Percentiles rank a stretch among this genome's conserved stretches.
Conservation (phyloP, 352 stramenopile genomes). For the Phytopythium kandeliae region DNA sequence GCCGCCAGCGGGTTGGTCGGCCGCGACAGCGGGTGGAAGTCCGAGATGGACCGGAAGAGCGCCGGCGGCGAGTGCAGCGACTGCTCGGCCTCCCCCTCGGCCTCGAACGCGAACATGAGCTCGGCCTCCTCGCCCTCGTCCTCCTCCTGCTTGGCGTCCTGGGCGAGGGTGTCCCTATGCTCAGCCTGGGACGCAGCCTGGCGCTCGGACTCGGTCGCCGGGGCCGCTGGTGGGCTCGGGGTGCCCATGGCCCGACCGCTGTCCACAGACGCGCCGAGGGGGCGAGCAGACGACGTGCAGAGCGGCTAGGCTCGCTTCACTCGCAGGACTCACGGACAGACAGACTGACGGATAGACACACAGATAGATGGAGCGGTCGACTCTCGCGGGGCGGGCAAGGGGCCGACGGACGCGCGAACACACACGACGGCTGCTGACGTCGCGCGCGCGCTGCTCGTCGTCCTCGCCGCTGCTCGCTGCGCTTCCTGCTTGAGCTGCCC, state of each 20-base stretch:
- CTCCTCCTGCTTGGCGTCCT: background rate
- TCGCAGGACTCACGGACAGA: background rate
- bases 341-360: background rate
- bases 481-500: constrained; percentile 6
- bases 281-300: too few relatives aligned
- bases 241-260: too few relatives aligned
- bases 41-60: constrained; percentile 27
- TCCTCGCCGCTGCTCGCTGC: background rate
- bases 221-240: background rate
- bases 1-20: constrained; percentile 39
- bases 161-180: too few relatives aligned
- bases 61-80: constrained; percentile 2
- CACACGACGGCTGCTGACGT: background rate
- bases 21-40: constrained; percentile 14
- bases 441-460: background rate
- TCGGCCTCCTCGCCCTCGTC: constrained; percentile 40
- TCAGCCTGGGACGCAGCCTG: too few relatives aligned
- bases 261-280: too few relatives aligned
- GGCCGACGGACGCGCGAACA: background rate
- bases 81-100: constrained; percentile 3
- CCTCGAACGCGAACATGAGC: constrained; percentile 71
- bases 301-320: too few relatives aligned
- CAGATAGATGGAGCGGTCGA: background rate
- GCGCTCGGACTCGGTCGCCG: too few relatives aligned
- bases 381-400: background rate